Conservation (phyloP, 2,329 filamentous ascomycete species). For the Aspergillus brunneoviolaceus region DNA sequence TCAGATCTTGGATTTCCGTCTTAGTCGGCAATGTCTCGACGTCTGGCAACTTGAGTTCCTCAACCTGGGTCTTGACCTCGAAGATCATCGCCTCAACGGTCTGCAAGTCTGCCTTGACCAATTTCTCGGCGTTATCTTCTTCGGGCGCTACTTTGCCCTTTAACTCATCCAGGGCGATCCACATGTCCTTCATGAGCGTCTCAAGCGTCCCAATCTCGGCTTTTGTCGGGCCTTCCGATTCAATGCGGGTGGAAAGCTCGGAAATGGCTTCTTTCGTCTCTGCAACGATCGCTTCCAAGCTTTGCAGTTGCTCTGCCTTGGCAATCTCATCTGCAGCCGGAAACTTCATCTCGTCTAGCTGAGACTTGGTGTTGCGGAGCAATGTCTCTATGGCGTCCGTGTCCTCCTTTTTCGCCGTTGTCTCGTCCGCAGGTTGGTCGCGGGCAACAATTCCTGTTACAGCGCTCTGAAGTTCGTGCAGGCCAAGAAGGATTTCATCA, state of each 20-base stretch:
- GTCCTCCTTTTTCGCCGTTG: conserved; percentile 73
- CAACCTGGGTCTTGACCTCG: conserved; percentile 79
- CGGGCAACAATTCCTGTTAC: conserved; percentile 54
- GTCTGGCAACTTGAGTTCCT: conserved; percentile 70
- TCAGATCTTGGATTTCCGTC: conserved; percentile 70
- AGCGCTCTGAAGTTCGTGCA: conserved; percentile 57
- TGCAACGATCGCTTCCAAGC: conserved; percentile 66
- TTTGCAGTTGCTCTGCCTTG: conserved; percentile 59
- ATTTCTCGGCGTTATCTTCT: conserved; percentile 56
- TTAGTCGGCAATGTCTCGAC: conserved; percentile 71
- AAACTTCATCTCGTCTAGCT: conserved; percentile 73
- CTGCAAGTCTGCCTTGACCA: conserved; percentile 80
- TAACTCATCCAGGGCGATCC: conserved; percentile 72
- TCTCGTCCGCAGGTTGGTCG: conserved; percentile 45
- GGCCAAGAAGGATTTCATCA: conserved; percentile 46
- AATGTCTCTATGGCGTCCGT: conserved; percentile 89
- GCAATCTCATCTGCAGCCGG: conserved; percentile 67
- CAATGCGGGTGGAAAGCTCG: conserved; percentile 65
- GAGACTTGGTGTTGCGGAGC: conserved; percentile 82
- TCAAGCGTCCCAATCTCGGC: conserved; percentile 77
- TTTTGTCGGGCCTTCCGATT: conserved; percentile 68
- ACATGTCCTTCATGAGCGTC: conserved; percentile 74
- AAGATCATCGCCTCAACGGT: conserved; percentile 76
- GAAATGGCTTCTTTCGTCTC: conserved; percentile 74
- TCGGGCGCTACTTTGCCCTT: conserved; percentile 46